Evolutionary conservation across 257 asterid species (phyloP).

Genomic region (Paraleonurus japonicus): DNA sequence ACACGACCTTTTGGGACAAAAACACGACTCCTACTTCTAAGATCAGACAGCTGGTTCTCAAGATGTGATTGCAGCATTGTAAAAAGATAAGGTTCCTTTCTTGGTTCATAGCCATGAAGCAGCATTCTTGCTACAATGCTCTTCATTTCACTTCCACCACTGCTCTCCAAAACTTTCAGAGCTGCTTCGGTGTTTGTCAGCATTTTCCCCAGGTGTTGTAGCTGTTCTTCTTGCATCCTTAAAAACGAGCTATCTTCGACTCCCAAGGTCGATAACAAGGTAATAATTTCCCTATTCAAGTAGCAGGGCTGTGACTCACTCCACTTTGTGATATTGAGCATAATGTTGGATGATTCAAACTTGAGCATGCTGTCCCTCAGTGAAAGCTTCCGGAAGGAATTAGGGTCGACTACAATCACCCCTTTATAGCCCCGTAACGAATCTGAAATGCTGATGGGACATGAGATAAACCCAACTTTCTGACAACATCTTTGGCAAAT

Average conservation of each 20-base stretch:
- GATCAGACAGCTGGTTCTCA: conserved; percentile 71
- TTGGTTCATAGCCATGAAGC: conserved; percentile 62
- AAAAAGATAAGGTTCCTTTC: conserved; percentile 69
- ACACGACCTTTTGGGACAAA: conserved; percentile 87
- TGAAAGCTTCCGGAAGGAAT: conserved; percentile 64
- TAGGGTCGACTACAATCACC: conserved; percentile 66
- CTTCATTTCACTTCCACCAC: conserved; percentile 65
- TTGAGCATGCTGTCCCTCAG: conserved; percentile 78
- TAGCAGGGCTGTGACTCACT: conserved; percentile 88
- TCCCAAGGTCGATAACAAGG: conserved; percentile 76
- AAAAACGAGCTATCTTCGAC: conserved; percentile 57
- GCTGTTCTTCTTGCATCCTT: conserved; percentile 66
- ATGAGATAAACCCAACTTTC: conserved; percentile 53
- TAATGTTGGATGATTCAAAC: conserved; percentile 72
- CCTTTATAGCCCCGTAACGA: conserved; percentile 97
- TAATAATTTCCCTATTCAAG: conserved; percentile 80
- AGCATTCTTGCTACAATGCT: conserved; percentile 62
- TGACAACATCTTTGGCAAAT: conserved; percentile 59
- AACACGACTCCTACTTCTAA: conserved; percentile 72
- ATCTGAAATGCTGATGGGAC: conserved; percentile 93
- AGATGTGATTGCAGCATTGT: conserved; percentile 72
- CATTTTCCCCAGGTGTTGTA: conserved; percentile 51
- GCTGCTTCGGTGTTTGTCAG: conserved; percentile 60
- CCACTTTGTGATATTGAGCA: conserved; percentile 89
- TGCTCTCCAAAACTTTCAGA: conserved; percentile 60